Evolutionary conservation across 768 basidiomycete genomes (phyloP).

Genomic region (Tylopilus balloui): DNA sequence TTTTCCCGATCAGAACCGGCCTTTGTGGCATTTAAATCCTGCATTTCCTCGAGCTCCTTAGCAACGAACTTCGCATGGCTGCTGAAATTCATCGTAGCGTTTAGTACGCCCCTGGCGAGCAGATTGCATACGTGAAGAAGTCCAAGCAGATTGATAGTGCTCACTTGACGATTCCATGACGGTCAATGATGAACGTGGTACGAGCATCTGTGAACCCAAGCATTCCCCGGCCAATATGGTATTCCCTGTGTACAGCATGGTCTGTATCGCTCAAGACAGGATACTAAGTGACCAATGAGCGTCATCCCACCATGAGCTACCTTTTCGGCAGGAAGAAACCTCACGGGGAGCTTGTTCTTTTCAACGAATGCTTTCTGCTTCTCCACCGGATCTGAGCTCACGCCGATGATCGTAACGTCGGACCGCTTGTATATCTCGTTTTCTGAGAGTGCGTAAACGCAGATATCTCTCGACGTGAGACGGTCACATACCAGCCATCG

Average conservation of each 20-base stretch:
- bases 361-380: constrained; percentile 75
- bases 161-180: constrained; percentile 61
- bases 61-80: constrained; percentile 71
- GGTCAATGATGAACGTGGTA: constrained; percentile 74
- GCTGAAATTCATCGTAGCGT: constrained; percentile 55
- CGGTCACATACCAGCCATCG: constrained; percentile 51
- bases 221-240: constrained; percentile 61
- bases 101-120: constrained; percentile 48
- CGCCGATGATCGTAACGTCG: constrained; percentile 64
- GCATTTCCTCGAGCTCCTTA: constrained; percentile 55
- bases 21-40: constrained; percentile 7
- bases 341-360: constrained; percentile 60
- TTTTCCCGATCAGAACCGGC: not conserved
- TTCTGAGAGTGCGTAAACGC: constrained; percentile 34
- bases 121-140: constrained; percentile 1
- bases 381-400: constrained; percentile 67
- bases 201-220: constrained; percentile 63
- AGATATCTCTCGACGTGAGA: constrained; percentile 3
- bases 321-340: constrained; percentile 16
- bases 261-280: constrained; percentile 72
- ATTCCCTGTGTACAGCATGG: constrained; percentile 58
- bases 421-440: constrained; percentile 61
- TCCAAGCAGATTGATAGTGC: constrained; percentile 8
- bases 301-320: not conserved
- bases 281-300: constrained; percentile 42